Conservation (phyloP, 441 rosid genomes). For the Monsonia emarginata region DNA sequence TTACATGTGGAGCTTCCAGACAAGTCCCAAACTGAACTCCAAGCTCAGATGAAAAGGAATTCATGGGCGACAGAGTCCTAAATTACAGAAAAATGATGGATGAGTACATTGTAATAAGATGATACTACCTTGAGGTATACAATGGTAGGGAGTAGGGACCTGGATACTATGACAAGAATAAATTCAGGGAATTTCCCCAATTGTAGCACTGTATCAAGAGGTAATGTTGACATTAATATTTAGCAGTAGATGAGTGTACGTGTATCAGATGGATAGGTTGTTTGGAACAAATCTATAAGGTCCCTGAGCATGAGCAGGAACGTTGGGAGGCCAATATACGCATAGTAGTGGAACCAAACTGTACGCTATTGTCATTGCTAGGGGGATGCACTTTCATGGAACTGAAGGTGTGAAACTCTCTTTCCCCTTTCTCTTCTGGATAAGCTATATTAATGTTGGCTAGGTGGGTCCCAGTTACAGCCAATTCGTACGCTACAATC, state of each 20-base stretch:
- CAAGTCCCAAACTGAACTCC: slow-evolving; percentile 86
- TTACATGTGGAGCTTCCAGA: slow-evolving; percentile 96
- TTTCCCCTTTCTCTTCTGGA: too few relatives aligned
- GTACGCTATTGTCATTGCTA: neutral
- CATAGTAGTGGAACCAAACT: neutral
- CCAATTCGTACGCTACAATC: too few relatives aligned
- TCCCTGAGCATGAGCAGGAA: neutral
- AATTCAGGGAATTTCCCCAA: too few relatives aligned
- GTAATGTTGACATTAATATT: neutral
- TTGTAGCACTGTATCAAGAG: neutral
- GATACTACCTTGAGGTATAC: slow-evolving; percentile 10
- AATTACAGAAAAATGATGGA: slow-evolving; percentile 16
- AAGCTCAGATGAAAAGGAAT: slow-evolving; percentile 89
- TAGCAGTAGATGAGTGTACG: neutral
- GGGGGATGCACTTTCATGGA: neutral
- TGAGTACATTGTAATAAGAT: slow-evolving; percentile 17
- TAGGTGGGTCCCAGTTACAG: too few relatives aligned
- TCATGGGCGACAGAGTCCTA: slow-evolving; percentile 89
- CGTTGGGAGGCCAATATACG: neutral
- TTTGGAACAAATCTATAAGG: neutral
- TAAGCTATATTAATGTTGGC: too few relatives aligned
- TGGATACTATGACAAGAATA: slow-evolving; percentile 7
- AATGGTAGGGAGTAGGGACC: slow-evolving; percentile 11
- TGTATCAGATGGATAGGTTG: neutral
- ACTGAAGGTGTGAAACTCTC: too few relatives aligned